These are phyloP conservation scores for Garcia nutans DNA, from an alignment of 345 rosid genomes.

Conservation along the genomic window DNA sequence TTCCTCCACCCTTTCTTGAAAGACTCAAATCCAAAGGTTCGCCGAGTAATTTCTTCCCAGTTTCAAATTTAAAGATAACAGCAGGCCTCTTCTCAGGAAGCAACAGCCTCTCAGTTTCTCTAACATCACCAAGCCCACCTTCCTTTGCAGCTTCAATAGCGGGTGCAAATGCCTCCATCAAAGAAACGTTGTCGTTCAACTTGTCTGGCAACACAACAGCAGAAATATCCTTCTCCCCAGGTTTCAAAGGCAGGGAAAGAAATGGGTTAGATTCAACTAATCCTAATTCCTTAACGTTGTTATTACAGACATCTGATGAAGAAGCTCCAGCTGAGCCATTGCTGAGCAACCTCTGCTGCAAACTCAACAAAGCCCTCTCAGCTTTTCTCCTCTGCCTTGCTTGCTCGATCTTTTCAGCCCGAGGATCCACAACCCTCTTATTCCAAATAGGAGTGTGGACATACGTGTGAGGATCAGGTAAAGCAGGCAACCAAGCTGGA, in stretches of 20 bases:
- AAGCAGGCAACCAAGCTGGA: conserved; percentile 89
- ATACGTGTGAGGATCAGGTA: conserved; percentile 94
- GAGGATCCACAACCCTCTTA: conserved; percentile 64
- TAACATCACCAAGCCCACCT: conserved; percentile 44
- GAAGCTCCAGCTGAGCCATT: conserved; percentile 44
- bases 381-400: conserved; percentile 86
- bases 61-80: conserved; percentile 56
- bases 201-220: conserved; percentile 36
- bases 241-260: conserved; percentile 40
- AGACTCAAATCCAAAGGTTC: conserved; percentile 59
- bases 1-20: conserved; percentile 50
- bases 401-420: conserved; percentile 86
- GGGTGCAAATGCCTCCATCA: conserved; percentile 78
- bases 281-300: conserved; percentile 30
- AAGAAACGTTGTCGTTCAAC: conserved; percentile 45
- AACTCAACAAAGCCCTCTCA: conserved; percentile 80
- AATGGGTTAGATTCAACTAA: conserved; percentile 32
- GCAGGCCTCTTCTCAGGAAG: conserved; percentile 56
- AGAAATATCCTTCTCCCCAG: conserved; percentile 55
- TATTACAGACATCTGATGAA: conserved; percentile 28
- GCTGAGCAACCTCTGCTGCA: conserved; percentile 79
- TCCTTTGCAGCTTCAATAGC: conserved; percentile 69
- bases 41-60: conserved; percentile 62
- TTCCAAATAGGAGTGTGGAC: conserved; percentile 82
- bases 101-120: conserved; percentile 39